Percentiles rank a stretch among this genome's conserved stretches.
Conservation (phyloP, 208 protist genomes). For the Lotmaria passim region DNA sequence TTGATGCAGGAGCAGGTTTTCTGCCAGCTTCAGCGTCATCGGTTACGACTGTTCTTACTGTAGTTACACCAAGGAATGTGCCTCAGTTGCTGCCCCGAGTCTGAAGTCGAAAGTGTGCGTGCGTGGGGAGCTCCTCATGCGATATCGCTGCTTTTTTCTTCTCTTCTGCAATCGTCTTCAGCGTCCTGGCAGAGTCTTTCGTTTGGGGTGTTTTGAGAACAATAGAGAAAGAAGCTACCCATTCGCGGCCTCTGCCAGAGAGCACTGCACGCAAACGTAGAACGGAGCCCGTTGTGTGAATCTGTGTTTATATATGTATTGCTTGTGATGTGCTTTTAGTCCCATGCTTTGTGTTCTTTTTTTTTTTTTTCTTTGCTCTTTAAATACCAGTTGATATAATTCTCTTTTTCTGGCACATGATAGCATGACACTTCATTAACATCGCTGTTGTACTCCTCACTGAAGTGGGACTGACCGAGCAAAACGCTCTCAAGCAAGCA, state of each 20-base stretch:
- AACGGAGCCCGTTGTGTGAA: too few relatives aligned
- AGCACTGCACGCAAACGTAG: background rate
- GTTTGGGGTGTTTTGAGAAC: background rate
- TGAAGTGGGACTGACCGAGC: background rate
- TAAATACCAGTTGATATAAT: background rate
- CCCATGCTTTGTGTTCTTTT: background rate
- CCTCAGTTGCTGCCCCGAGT: slow-evolving; percentile 5
- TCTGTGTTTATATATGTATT: background rate
- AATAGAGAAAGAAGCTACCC: background rate
- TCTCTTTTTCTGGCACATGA: background rate
- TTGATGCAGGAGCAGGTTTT: too few relatives aligned
- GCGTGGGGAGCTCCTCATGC: background rate
- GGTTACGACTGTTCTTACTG: slow-evolving; percentile 2
- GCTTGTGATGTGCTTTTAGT: background rate
- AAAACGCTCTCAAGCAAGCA: too few relatives aligned
- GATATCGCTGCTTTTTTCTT: background rate
- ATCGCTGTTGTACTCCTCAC: background rate
- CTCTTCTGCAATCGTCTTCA: slow-evolving; percentile 3
- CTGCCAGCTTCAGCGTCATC: background rate
- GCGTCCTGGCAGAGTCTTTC: background rate
- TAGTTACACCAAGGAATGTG: slow-evolving; percentile 7
- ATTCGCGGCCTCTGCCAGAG: background rate
- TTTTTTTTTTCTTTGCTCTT: background rate
- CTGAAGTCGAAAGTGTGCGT: background rate
- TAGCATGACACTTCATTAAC: slow-evolving; percentile 2